Conservation (phyloP, 2,329 filamentous ascomycete genomes). For the Boeremia exigua region DNA sequence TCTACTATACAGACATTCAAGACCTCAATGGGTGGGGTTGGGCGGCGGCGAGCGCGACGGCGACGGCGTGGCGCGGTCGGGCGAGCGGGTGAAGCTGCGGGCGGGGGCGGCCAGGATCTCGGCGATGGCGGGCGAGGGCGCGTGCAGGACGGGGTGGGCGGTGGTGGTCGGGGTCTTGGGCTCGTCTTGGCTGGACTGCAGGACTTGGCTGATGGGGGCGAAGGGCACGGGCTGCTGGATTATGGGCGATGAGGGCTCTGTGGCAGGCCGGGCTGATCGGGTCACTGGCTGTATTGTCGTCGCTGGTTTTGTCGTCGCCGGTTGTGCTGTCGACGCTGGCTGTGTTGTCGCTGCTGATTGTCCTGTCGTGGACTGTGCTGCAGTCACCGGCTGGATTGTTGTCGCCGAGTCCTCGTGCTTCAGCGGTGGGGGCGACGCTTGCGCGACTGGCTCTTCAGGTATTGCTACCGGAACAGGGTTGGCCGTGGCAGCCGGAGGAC, state of each 20-base stretch:
- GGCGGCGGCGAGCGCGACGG: slow-evolving; percentile 2
- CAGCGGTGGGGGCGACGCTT: neutral
- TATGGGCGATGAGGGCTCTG: slow-evolving; percentile 2
- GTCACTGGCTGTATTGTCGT: slow-evolving; percentile 7
- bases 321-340: neutral
- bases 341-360: slow-evolving; percentile 6
- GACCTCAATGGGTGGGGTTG: slow-evolving; percentile 3
- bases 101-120: slow-evolving; percentile 16
- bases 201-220: neutral
- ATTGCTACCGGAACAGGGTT: slow-evolving; percentile 10
- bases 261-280: neutral
- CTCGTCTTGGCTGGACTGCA: slow-evolving; percentile 4
- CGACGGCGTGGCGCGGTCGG: slow-evolving; percentile 10
- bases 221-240: slow-evolving; percentile 11
- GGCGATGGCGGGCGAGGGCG: slow-evolving; percentile 16
- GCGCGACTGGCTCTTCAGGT: slow-evolving; percentile 7
- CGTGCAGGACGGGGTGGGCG: slow-evolving; percentile 6
- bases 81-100: slow-evolving; percentile 9
- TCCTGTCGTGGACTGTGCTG: neutral
- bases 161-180: slow-evolving; percentile 5
- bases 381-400: slow-evolving; percentile 7
- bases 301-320: no score
- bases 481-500: slow-evolving; percentile 9
- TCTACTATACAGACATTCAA: slow-evolving; percentile 1
- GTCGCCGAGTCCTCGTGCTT: slow-evolving; percentile 11